Conservation (phyloP, 139 green algal genomes). For the Tetraselmis chui region DNA sequence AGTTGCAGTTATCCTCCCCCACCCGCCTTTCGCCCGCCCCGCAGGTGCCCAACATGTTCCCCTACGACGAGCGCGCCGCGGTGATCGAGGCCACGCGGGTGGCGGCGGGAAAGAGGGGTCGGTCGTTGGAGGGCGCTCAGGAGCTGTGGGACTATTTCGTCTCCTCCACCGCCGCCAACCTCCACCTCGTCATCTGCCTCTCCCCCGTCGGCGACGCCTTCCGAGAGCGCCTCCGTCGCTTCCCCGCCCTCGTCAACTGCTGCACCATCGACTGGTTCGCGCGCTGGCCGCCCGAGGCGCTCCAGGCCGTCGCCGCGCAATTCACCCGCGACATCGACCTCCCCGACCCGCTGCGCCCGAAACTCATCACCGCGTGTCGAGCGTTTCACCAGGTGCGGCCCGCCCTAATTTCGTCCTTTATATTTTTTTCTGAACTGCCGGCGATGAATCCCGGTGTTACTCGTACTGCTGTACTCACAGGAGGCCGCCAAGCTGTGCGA, state of each 20-base stretch:
- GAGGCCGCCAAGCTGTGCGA: slow-evolving; percentile 16
- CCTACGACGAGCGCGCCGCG: slow-evolving; percentile 54
- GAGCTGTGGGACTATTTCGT: slow-evolving; percentile 52
- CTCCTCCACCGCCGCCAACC: slow-evolving; percentile 44
- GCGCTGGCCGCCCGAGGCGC: slow-evolving; percentile 32
- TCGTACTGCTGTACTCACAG: slow-evolving; percentile 14
- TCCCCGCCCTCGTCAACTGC: slow-evolving; percentile 74
- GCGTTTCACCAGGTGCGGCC: slow-evolving; percentile 53
- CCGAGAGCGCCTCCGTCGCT: slow-evolving; percentile 62
- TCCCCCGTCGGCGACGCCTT: slow-evolving; percentile 60
- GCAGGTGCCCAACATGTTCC: slow-evolving; percentile 58
- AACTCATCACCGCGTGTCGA: slow-evolving; percentile 34
- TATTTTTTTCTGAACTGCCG: slow-evolving; percentile 34
- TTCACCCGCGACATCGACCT: slow-evolving; percentile 29
- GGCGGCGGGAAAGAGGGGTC: slow-evolving; percentile 16
- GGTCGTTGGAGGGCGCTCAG: slow-evolving; percentile 27
- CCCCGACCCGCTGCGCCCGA: not conserved
- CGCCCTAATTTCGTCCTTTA: slow-evolving; percentile 47
- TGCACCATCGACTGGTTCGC: slow-evolving; percentile 71
- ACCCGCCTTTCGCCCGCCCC: not conserved
- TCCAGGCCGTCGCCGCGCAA: slow-evolving; percentile 24
- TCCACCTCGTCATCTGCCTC: slow-evolving; percentile 70
- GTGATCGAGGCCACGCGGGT: slow-evolving; percentile 39
- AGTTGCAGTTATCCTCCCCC: not conserved
- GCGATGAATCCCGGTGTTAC: slow-evolving; percentile 11